A percentile compares a stretch with the other conserved stretches of the same genome.
phyloP scores from a whole-genome alignment of 345 rosid species.

The Gynandropsis gynandra region DNA sequence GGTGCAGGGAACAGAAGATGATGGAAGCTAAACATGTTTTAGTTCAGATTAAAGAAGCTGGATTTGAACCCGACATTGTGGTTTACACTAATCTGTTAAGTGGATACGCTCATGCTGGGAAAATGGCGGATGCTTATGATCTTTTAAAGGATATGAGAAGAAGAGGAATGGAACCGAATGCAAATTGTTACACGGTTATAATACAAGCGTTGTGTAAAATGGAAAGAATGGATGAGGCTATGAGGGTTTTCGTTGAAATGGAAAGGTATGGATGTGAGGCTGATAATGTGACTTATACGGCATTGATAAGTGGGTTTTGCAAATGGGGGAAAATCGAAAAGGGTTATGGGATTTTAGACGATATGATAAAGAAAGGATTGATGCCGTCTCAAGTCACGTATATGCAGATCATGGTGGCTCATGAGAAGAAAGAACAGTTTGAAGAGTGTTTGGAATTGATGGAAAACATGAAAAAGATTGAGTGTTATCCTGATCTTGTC shows the following conservation, averaged over 20 bases:
- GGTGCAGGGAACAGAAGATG: conserved; percentile 89
- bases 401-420: conserved; percentile 69
- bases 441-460: conserved; percentile 62
- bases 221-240: conserved; percentile 76
- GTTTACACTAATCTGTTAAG: conserved; percentile 64
- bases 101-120: conserved; percentile 58
- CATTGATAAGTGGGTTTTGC: conserved; percentile 81
- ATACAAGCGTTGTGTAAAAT: conserved; percentile 63
- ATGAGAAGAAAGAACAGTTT: conserved; percentile 65
- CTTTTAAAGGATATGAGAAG: conserved; percentile 74
- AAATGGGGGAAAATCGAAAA: conserved; percentile 54
- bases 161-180: conserved; percentile 57
- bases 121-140: conserved; percentile 66
- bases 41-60: conserved; percentile 81
- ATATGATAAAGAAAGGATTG: conserved; percentile 50
- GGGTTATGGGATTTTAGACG: conserved; percentile 50
- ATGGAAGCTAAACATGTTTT: conserved; percentile 77
- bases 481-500: conserved; percentile 51
- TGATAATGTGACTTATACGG: conserved; percentile 60
- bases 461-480: conserved; percentile 45
- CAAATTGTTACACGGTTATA: conserved; percentile 57
- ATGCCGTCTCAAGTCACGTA: conserved; percentile 53
- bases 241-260: conserved; percentile 65
- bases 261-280: conserved; percentile 61
- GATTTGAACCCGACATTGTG: conserved; percentile 72